phyloP scores from a whole-genome alignment of 176 grass and related monocot species.

The Ensete ventricosum region DNA sequence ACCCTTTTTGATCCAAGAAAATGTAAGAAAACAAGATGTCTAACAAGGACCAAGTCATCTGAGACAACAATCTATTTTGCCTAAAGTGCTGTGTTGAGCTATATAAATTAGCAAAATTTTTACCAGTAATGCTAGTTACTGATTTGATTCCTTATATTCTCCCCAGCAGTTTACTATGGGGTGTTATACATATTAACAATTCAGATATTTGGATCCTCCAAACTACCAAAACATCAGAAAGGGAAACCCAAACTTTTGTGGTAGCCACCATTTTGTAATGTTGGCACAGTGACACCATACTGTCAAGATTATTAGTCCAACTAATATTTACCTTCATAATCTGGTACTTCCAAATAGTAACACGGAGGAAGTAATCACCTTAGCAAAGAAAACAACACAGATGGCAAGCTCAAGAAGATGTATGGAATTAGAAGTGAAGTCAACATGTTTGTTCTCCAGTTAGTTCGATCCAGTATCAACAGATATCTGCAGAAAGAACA shows the following conservation, averaged over 20 bases:
- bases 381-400: conserved; percentile 45
- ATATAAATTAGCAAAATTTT: neutral
- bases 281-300: neutral
- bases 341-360: no score
- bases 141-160: neutral
- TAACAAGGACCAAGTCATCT: neutral
- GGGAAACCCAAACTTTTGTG: neutral
- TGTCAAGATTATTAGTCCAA: neutral
- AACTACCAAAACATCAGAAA: neutral
- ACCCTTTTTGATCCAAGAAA: neutral
- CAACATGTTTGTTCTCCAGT: conserved; percentile 96
- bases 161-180: no score
- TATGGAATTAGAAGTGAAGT: conserved; percentile 82
- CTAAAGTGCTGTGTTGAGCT: no score
- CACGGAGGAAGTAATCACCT: conserved; percentile 31
- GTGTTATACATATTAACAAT: no score
- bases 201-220: no score
- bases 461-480: conserved; percentile 80
- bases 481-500: conserved; percentile 51
- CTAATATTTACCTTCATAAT: neutral
- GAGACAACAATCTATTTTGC: neutral
- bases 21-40: neutral
- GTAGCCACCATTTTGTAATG: neutral
- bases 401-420: conserved; percentile 75
- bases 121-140: neutral